phyloP scores from a whole-genome alignment of 805 yeast genomes.

The Yarrowia sp. region DNA sequence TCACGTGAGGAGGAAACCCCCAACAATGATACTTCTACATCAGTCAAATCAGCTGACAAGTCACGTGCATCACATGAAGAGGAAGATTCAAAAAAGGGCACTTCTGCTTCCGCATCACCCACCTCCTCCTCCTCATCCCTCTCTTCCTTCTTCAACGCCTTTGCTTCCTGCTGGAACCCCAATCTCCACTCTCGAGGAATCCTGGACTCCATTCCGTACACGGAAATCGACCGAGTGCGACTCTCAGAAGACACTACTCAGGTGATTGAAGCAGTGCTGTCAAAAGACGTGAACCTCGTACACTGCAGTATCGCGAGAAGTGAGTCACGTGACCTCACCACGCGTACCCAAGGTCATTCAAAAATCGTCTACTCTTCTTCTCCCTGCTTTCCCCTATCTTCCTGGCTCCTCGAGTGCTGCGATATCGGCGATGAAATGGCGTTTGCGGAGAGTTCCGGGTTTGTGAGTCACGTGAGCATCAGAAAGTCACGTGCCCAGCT shows the following conservation, averaged over 20 bases:
- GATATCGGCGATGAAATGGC: slow-evolving; percentile 28
- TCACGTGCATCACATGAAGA: neutral
- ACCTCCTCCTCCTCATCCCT: neutral
- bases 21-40: neutral
- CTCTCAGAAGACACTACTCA: slow-evolving; percentile 41
- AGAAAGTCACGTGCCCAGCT: slow-evolving; percentile 22
- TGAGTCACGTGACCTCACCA: slow-evolving; percentile 11
- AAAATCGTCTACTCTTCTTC: slow-evolving; percentile 26
- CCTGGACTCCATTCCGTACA: slow-evolving; percentile 39
- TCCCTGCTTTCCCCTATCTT: neutral
- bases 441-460: slow-evolving; percentile 21
- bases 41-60: neutral
- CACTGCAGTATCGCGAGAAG: slow-evolving; percentile 15
- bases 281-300: slow-evolving; percentile 7
- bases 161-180: slow-evolving; percentile 43
- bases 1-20: neutral
- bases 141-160: slow-evolving; percentile 43
- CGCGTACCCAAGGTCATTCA: neutral
- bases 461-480: slow-evolving; percentile 28
- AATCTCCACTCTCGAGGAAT: slow-evolving; percentile 41
- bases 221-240: slow-evolving; percentile 41
- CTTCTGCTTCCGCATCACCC: too few species aligned
- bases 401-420: slow-evolving; percentile 32
- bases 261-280: slow-evolving; percentile 22
- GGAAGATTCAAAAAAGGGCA: too few species aligned